Base-by-base conservation (phyloP, 1,139 yeast genomes). In the Yamadazyma membranifaciens region DNA sequence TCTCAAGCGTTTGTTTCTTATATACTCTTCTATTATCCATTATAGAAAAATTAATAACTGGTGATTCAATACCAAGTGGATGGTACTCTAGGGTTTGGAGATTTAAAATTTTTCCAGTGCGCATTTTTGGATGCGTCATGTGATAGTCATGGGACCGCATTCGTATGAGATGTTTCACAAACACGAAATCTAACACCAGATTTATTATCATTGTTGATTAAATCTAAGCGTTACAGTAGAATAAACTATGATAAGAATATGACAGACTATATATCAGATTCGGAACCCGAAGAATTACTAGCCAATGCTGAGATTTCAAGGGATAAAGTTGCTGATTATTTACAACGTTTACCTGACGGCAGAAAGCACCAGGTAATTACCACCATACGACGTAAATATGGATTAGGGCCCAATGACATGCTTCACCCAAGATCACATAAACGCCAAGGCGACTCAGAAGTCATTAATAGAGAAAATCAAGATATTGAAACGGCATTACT, bases 1-100 rank as follows among this genome's bases (percentile, higher is more conserved):
- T 10, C 35, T 36, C 11, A 20, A 20, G 24, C 56, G 51, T 30
- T 52, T 51, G 50, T 27, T 50, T 51, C 42, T 60, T 60, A 40
- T 62, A 62, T 26, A 69, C 67, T 48, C 65, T 59, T 52, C 75
- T 62, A 48, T 69, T 70, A 52, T 71, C 76, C 77, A 71, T 20
- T 20, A 20, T 20, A 20, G 24, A 20, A 20, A 20, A 20, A 20
- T 5, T 7, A 7, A 20, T 20, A 20, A 20, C 5, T 20, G 5
- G 5, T 20, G 5, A 20, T 7, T 20, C 5, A 20, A 20, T 20
- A 20, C 24, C 24, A 20, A 20, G 7, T 20, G 5, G 28, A 4
- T 6, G 28, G 28, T 25, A 7, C 5, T 25, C 12, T 11, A 10
- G 28, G 28, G 6, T 10, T 11, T 10, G 28, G 12, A 25, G 28